Conservation (phyloP, 192 early-diverging fungal species). For the Backusella tarrabulga region DNA sequence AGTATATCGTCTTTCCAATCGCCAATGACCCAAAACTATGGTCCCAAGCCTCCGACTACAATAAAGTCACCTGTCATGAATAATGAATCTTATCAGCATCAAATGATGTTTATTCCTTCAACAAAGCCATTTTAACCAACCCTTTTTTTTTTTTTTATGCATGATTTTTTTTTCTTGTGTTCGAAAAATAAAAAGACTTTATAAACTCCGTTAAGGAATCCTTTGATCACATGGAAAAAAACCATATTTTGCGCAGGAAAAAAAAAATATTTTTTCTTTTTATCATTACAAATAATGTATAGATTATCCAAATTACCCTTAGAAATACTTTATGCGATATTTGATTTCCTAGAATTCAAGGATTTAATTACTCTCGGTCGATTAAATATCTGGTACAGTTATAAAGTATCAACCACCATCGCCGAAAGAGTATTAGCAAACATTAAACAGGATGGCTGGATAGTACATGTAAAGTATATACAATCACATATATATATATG, state of each 20-base stretch:
- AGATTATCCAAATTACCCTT: constrained; percentile 6
- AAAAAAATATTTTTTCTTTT: background rate
- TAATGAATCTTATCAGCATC: background rate
- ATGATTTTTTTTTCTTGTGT: background rate
- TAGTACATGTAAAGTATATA: constrained; percentile 7
- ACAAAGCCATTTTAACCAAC: background rate
- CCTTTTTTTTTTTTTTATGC: background rate
- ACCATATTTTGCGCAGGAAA: background rate
- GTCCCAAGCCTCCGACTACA: background rate
- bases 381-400: constrained; percentile 4
- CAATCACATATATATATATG: background rate
- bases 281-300: background rate
- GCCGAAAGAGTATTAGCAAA: background rate
- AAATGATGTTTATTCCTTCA: background rate
- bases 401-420: background rate
- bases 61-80: background rate
- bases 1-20: background rate
- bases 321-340: background rate
- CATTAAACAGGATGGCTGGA: background rate
- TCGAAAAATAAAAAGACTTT: background rate
- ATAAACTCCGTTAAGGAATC: background rate
- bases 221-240: background rate
- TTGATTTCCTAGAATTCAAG: background rate
- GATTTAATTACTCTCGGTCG: background rate
- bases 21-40: background rate